Conservation (phyloP, 2,329 filamentous ascomycete genomes). For the Aureobasidium sp. region DNA sequence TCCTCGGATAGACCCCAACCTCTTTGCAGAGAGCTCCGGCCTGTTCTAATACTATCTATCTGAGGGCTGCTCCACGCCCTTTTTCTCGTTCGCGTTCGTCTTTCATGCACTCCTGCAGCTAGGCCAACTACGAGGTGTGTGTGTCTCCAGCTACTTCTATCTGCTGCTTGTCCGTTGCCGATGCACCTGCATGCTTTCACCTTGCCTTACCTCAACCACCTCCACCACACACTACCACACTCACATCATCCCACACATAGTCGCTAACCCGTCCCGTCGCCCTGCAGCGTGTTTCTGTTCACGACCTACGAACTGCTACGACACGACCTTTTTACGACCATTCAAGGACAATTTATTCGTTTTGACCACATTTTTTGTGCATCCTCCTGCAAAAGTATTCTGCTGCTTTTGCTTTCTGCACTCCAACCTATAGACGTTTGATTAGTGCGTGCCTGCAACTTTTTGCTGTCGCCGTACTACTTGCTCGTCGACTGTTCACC, state of each 20-base stretch:
- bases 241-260: constrained; percentile 12
- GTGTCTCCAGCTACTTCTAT: constrained; percentile 17
- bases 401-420: constrained; percentile 13
- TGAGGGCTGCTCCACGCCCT: constrained; percentile 16
- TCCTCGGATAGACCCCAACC: constrained; percentile 18
- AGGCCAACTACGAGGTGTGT: constrained; percentile 17
- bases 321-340: constrained; percentile 16
- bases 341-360: constrained; percentile 14
- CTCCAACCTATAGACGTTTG: constrained; percentile 9
- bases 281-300: constrained; percentile 15
- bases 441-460: constrained; percentile 9
- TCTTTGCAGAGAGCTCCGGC: constrained; percentile 15
- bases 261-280: constrained; percentile 15
- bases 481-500: constrained; percentile 10
- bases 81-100: constrained; percentile 17
- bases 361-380: constrained; percentile 14
- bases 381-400: constrained; percentile 3
- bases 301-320: constrained; percentile 17
- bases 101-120: constrained; percentile 17
- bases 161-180: constrained; percentile 16
- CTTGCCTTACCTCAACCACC: constrained; percentile 14
- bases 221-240: constrained; percentile 5
- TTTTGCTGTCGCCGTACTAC: constrained; percentile 6
- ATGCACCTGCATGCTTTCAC: constrained; percentile 15
- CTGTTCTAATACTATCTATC: constrained; percentile 17